Percentiles rank a stretch among this genome's conserved stretches.
Evolutionary conservation across 1,284 basidiomycete species (phyloP).

Genomic region (Agaricales sp.): DNA sequence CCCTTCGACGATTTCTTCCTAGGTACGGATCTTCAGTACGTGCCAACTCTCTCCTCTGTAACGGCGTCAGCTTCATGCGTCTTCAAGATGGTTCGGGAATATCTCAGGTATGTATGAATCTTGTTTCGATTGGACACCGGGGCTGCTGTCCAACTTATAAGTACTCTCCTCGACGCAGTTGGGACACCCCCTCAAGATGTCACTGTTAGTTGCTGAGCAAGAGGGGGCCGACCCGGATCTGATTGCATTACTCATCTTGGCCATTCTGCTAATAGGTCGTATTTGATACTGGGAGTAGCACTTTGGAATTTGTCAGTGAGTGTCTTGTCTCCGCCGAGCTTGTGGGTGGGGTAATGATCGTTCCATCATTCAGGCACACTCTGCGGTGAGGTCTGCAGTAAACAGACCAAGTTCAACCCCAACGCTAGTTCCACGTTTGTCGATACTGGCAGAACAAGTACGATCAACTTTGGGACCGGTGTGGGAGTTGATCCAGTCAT

Average conservation of each 20-base stretch:
- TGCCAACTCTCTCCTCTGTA: background rate
- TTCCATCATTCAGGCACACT: no score
- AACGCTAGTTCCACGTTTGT: constrained; percentile 23
- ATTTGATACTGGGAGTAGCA: constrained; percentile 23
- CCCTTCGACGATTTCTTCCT: constrained; percentile 22
- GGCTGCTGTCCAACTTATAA: background rate
- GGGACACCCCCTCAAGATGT: constrained; percentile 21
- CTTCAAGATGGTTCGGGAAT: constrained; percentile 19
- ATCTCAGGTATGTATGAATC: constrained; percentile 8
- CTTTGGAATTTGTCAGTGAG: constrained; percentile 23
- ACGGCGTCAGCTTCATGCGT: background rate
- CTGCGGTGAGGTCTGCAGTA: constrained; percentile 20
- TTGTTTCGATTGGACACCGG: background rate
- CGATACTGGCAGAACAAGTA: constrained; percentile 12
- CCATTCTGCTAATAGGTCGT: constrained; percentile 9
- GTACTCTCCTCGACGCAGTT: no score
- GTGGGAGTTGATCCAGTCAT: constrained; percentile 25
- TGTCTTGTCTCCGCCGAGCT: no score
- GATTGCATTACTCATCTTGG: background rate
- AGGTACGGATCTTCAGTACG: constrained; percentile 24
- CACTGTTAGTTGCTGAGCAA: no score
- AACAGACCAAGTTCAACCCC: constrained; percentile 21
- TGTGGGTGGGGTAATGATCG: no score
- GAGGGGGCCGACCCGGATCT: no score
- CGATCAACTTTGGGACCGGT: constrained; percentile 23